Evolutionary conservation across 225 moss, liverwort and hornwort species (phyloP).

Genomic region (Sphagnum tenellum): DNA sequence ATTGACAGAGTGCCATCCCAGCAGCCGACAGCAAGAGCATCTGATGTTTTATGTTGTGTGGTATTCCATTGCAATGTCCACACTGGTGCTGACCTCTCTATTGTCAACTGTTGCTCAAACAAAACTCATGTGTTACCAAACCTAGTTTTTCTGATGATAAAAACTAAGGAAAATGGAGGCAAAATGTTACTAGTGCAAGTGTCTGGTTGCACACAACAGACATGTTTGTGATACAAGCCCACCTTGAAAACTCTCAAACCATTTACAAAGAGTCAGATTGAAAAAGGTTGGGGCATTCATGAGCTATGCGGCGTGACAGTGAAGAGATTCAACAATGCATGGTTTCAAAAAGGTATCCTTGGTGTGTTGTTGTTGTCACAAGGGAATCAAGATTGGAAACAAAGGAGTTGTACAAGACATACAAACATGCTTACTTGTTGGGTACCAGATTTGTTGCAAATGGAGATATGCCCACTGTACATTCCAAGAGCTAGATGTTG

Average conservation of each 20-base stretch:
- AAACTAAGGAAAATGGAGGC: too few species aligned
- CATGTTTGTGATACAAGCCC: too few species aligned
- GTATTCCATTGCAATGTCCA: slow-evolving; percentile 94
- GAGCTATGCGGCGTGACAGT: too few species aligned
- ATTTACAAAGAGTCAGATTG: too few species aligned
- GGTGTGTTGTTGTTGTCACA: background rate
- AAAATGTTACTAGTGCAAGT: too few species aligned
- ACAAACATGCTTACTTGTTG: slow-evolving; percentile 32
- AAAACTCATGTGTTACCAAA: too few species aligned
- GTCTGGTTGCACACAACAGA: too few species aligned
- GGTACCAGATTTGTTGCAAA: slow-evolving; percentile 74
- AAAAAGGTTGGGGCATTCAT: too few species aligned
- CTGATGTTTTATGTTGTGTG: slow-evolving; percentile 59
- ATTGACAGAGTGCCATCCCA: slow-evolving; percentile 95
- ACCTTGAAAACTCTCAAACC: too few species aligned
- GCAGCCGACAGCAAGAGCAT: slow-evolving; percentile 80
- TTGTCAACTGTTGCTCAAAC: slow-evolving; percentile 22
- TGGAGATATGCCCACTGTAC: slow-evolving; percentile 83
- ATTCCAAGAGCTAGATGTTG: slow-evolving; percentile 81
- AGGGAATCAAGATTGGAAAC: background rate
- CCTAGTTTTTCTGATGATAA: too few species aligned
- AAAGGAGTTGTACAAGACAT: background rate
- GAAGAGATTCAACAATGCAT: too few species aligned
- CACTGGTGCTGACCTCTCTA: slow-evolving; percentile 68
- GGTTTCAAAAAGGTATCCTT: too few species aligned